phyloP scores from a whole-genome alignment of 768 basidiomycete species.

The Suillus alpinus region DNA sequence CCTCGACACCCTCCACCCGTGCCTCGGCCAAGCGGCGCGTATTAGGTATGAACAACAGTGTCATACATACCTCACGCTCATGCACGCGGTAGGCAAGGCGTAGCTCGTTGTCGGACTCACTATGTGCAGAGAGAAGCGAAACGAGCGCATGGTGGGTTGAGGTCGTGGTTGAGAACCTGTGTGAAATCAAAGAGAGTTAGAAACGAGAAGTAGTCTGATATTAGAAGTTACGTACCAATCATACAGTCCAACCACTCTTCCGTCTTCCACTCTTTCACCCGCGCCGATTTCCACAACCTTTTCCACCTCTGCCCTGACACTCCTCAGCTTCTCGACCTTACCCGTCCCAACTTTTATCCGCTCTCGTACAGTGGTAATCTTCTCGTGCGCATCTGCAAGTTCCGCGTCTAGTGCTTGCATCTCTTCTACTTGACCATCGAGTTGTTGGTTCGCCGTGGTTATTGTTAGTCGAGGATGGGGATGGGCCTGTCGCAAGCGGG shows the following conservation, averaged over 20 bases:
- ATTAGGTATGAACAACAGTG: conserved; percentile 67
- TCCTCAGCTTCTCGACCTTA: conserved; percentile 57
- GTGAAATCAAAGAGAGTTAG: background rate
- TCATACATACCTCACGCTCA: conserved; percentile 44
- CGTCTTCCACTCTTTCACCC: conserved; percentile 60
- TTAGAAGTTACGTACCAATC: conserved; percentile 51
- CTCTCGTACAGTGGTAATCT: conserved; percentile 54
- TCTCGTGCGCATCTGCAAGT: conserved; percentile 50
- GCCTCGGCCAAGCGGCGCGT: conserved; percentile 64
- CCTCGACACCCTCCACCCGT: conserved; percentile 51
- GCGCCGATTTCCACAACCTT: conserved; percentile 52
- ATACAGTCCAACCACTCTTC: conserved; percentile 59
- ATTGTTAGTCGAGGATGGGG: conserved; percentile 80
- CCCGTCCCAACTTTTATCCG: conserved; percentile 53
- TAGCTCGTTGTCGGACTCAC: conserved; percentile 74
- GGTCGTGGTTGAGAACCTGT: conserved; percentile 71
- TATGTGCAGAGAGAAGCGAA: conserved; percentile 55
- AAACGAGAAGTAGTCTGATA: background rate
- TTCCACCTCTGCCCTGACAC: conserved; percentile 68
- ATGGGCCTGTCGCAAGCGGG: conserved; percentile 77
- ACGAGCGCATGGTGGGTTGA: conserved; percentile 60
- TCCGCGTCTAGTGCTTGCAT: conserved; percentile 77
- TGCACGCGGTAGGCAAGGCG: conserved; percentile 61
- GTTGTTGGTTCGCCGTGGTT: conserved; percentile 65
- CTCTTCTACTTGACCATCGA: conserved; percentile 72